These are phyloP conservation scores for Begonia fuchsioides DNA, from an alignment of 306 rosid genomes.

Conservation along the genomic window DNA sequence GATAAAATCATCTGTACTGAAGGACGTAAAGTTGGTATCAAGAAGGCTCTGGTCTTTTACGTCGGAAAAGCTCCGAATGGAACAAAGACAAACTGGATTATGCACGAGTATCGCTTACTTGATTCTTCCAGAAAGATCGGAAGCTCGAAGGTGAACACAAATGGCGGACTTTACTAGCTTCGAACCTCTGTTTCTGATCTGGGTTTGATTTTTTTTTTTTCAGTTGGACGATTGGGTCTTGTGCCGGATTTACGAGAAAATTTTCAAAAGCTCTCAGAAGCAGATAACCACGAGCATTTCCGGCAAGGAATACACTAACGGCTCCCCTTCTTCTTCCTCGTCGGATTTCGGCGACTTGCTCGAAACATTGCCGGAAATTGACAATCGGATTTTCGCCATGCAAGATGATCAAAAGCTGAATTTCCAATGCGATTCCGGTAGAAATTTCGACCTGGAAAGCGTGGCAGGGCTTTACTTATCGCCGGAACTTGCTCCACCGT, in stretches of 20 bases:
- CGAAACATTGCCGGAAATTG: slow-evolving; percentile 51
- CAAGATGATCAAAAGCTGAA: slow-evolving; percentile 31
- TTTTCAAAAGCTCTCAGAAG: slow-evolving; percentile 33
- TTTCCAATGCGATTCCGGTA: slow-evolving; percentile 18
- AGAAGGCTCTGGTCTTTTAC: slow-evolving; percentile 82
- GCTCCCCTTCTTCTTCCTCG: slow-evolving; percentile 43
- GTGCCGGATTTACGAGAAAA: slow-evolving; percentile 82
- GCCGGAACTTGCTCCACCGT: slow-evolving; percentile 19
- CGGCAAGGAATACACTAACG: slow-evolving; percentile 39
- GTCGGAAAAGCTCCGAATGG: slow-evolving; percentile 94
- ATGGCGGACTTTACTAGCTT: too few relatives aligned
- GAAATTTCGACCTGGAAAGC: slow-evolving; percentile 52
- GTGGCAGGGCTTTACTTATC: slow-evolving; percentile 25
- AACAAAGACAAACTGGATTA: slow-evolving; percentile 85
- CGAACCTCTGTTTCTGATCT: too few relatives aligned
- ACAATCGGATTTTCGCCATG: slow-evolving; percentile 19
- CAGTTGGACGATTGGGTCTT: slow-evolving; percentile 92
- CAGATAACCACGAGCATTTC: slow-evolving; percentile 13
- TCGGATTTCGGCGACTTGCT: slow-evolving; percentile 56
- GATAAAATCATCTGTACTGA: slow-evolving; percentile 65
- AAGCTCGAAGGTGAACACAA: slow-evolving; percentile 38
- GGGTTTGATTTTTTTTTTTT: not conserved
- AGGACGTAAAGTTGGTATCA: slow-evolving; percentile 82
- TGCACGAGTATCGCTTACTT: slow-evolving; percentile 88
- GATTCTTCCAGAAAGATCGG: slow-evolving; percentile 46